Conservation (phyloP, 805 yeast species). For the Blastobotrys robertii region DNA sequence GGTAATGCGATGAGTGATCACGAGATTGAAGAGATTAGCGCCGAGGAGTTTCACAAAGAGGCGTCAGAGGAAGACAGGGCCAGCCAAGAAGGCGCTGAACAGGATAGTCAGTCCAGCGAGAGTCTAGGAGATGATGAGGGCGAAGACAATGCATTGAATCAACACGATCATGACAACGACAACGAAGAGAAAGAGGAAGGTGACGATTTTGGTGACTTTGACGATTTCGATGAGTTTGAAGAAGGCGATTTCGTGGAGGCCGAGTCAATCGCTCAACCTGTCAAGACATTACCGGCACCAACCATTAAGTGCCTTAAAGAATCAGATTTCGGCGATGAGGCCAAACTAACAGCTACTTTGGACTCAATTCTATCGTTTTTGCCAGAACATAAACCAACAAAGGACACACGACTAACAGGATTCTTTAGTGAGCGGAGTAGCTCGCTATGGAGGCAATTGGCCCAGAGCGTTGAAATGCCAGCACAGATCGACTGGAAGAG, state of each 20-base stretch:
- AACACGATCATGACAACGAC: neutral
- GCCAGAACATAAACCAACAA: neutral
- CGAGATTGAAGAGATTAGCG: neutral
- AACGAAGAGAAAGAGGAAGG: slow-evolving; percentile 3
- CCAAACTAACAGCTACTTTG: slow-evolving; percentile 13
- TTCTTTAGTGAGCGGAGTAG: slow-evolving; percentile 17
- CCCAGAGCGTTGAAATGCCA: slow-evolving; percentile 31
- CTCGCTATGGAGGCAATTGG: slow-evolving; percentile 37
- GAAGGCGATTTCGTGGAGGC: slow-evolving; percentile 7
- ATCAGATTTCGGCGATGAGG: slow-evolving; percentile 14
- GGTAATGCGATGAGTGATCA: neutral
- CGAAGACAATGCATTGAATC: neutral
- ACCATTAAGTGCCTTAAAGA: slow-evolving; percentile 10
- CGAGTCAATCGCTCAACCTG: neutral
- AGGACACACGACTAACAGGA: slow-evolving; percentile 3
- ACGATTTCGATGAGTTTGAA: slow-evolving; percentile 28
- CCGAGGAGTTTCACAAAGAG: neutral
- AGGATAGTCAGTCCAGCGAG: no score
- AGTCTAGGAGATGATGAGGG: no score
- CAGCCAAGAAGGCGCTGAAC: no score
- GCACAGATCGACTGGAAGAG: slow-evolving; percentile 61
- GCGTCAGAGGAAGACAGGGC: no score
- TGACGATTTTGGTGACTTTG: slow-evolving; percentile 26
- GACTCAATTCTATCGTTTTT: slow-evolving; percentile 3
- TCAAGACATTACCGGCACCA: neutral